Evolutionary conservation across 805 yeast species (phyloP), one percentile per base, ranked within the genome.

Genomic region (Starmerella cellae): DNA sequence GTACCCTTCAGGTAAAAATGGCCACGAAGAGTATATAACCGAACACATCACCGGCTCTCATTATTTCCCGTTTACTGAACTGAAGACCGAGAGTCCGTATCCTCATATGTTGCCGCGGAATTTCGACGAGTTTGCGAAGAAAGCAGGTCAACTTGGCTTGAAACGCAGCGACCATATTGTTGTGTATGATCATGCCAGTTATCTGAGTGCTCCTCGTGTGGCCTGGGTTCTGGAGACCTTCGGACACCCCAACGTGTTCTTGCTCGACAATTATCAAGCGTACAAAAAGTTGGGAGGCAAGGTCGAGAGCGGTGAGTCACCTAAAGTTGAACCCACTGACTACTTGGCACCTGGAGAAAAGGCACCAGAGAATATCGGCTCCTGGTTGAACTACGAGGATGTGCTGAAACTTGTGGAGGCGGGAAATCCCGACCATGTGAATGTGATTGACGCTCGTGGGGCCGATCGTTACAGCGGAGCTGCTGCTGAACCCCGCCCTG

Each of bases 91-190:
- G 2, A 76, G 83, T 13, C 65, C 70, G 16, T 87, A 71, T 55
- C 96, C 98, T 2, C 97, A 91, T 55, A 91, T 87, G 96, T 66
- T 87, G 11, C 97, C 97, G 1, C 29, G 19, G 11, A 60, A 68
- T 5, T 57, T 65, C 22, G 63, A 61, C 1, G 68, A 66, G 3
- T 88, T 84, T 60, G 73, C 73, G 39, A 37, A 54, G 4, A 69
- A 72, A 5, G 54, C 62, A 53, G 44, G 56, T 37, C 31, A 42
- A 18, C 49, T 60, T 39, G 66, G 66, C 0, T 34, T 64, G 18
- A 29, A 35, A 19, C 46, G 43, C 14, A 62, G 65, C 38, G 91
- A 87, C 50, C 62, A 66, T 13, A 57, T 91, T 31, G 79, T 91
- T 10, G 74, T 91, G 11, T 91, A 91, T 59, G 98, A 91, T 61